Conservation (phyloP, 345 rosid species). For the Euphorbia pulcherrima region DNA sequence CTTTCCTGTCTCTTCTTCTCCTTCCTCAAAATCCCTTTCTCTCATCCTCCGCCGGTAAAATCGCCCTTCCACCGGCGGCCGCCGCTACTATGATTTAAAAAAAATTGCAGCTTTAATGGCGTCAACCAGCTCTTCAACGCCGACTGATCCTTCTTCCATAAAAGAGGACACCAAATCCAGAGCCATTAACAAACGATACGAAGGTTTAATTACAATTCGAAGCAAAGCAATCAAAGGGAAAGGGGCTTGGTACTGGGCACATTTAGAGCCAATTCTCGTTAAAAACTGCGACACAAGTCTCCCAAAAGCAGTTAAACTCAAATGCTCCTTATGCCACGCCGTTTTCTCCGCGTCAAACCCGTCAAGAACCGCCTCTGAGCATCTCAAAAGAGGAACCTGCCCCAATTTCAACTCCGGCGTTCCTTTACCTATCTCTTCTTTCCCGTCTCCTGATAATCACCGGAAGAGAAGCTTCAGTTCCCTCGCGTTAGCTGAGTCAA, state of each 20-base stretch:
- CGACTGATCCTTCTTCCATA: conserved; percentile 19
- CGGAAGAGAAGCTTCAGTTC: conserved; percentile 44
- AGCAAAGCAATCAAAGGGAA: conserved; percentile 30
- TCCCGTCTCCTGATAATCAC: conserved; percentile 38
- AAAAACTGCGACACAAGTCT: conserved; percentile 33
- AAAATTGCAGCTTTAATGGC: too few species aligned
- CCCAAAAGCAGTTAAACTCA: conserved; percentile 52
- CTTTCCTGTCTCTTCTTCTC: too few species aligned
- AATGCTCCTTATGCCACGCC: conserved; percentile 46
- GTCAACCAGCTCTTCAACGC: conserved; percentile 25
- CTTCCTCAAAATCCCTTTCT: too few species aligned
- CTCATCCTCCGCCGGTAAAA: neutral
- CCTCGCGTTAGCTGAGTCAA: conserved; percentile 42
- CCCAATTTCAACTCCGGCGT: conserved; percentile 38
- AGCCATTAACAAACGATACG: conserved; percentile 27
- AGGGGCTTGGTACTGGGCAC: conserved; percentile 40
- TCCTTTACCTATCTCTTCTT: conserved; percentile 46
- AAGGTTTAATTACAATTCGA: conserved; percentile 23
- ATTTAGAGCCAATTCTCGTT: conserved; percentile 29
- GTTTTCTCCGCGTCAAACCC: conserved; percentile 58
- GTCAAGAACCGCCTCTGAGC: conserved; percentile 53
- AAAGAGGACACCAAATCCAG: conserved; percentile 20
- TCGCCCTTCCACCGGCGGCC: neutral
- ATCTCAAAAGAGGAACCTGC: conserved; percentile 52
- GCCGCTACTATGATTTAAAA: too few species aligned